phyloP scores from a whole-genome alignment of 1,284 basidiomycete species.

The Ceratobasidium sp. region DNA sequence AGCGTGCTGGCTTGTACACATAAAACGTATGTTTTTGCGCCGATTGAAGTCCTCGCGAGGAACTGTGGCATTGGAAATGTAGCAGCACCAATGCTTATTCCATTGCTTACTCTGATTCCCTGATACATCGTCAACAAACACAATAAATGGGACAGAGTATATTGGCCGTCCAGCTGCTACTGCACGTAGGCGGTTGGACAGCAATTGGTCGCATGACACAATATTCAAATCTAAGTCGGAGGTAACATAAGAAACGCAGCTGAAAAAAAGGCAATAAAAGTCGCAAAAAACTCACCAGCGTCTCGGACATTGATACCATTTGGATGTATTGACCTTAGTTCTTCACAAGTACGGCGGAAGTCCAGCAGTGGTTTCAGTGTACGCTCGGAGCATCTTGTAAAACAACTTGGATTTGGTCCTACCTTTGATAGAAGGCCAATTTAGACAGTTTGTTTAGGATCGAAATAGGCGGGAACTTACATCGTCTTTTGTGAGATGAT shows the following conservation, averaged over 20 bases:
- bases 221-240: background rate
- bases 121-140: conserved; percentile 44
- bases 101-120: conserved; percentile 44
- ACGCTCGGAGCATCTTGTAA: background rate
- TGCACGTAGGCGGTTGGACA: conserved; percentile 3
- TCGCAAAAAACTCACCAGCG: background rate
- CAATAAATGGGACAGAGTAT: conserved; percentile 36
- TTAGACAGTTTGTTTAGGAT: too few species aligned
- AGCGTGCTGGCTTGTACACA: conserved; percentile 34
- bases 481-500: background rate
- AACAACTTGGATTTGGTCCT: background rate
- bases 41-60: conserved; percentile 9
- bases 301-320: background rate
- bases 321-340: background rate
- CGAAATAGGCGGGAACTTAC: too few species aligned
- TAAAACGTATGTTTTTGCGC: conserved; percentile 35
- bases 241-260: background rate
- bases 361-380: background rate
- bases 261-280: background rate
- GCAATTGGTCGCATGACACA: background rate
- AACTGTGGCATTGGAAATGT: conserved; percentile 34
- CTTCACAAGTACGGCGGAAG: background rate
- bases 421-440: too few species aligned
- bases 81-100: conserved; percentile 43
- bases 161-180: conserved; percentile 17